Evolutionary conservation across 2,329 filamentous ascomycete genomes (phyloP).

Genomic region (Bipolaris zeicola): DNA sequence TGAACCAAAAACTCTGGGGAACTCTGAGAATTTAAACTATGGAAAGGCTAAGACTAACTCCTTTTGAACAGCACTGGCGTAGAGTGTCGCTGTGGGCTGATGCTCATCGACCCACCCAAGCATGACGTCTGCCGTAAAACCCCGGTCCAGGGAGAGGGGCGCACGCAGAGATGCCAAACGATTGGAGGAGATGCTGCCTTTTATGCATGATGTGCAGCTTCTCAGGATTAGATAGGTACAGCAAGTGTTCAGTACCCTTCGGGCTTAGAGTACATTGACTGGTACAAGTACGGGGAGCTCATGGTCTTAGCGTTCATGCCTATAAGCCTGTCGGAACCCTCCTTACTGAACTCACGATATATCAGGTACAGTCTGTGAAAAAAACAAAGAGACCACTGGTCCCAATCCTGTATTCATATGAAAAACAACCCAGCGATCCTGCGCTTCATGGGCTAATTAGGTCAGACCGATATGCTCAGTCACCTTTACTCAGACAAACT

Average conservation of each 20-base stretch:
- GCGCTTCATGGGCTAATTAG: not conserved
- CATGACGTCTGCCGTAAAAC: constrained; percentile 23
- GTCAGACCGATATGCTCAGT: not conserved
- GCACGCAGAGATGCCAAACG: not conserved
- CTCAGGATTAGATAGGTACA: not conserved
- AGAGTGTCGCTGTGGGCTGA: constrained; percentile 19
- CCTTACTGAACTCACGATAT: not conserved
- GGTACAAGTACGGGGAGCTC: not conserved
- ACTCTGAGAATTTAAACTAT: constrained; percentile 17
- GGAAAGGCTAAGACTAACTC: constrained; percentile 14
- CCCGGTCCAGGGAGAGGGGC: constrained; percentile 12
- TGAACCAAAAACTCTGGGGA: constrained; percentile 1
- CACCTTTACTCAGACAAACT: not conserved
- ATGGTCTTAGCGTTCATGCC: not conserved
- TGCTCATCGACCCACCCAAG: constrained; percentile 17
- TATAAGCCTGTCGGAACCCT: not conserved
- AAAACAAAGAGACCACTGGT: not conserved
- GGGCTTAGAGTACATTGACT: not conserved
- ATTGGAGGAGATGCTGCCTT: not conserved
- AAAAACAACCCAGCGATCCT: not conserved
- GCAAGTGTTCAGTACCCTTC: not conserved
- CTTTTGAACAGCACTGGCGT: constrained; percentile 11
- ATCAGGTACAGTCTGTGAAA: not conserved
- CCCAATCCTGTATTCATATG: not conserved
- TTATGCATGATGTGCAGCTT: not conserved